phyloP scores from a whole-genome alignment of 2,329 filamentous ascomycete species.

The Ophiostoma pallidulum region DNA sequence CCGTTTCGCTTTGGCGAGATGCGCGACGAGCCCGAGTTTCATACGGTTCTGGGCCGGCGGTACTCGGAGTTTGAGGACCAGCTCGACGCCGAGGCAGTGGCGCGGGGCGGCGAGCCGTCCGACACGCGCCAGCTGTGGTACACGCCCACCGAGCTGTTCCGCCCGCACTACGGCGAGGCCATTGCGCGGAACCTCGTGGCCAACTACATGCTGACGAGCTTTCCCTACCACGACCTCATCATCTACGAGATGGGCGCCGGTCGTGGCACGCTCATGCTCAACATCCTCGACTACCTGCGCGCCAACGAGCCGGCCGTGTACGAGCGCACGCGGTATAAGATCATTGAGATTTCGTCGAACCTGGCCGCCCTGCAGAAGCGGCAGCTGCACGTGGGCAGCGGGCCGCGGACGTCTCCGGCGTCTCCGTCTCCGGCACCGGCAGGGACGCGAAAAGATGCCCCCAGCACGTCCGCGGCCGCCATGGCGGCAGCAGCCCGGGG shows the following conservation, averaged over 20 bases:
- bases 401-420: too few species aligned
- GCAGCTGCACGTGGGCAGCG: conserved; percentile 38
- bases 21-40: conserved; percentile 77
- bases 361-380: conserved; percentile 69
- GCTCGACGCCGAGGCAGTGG: conserved; percentile 58
- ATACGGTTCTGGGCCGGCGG: conserved; percentile 62
- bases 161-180: conserved; percentile 92
- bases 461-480: not conserved
- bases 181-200: conserved; percentile 92
- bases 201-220: conserved; percentile 90
- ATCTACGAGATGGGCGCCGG: conserved; percentile 99
- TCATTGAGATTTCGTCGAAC: conserved; percentile 86
- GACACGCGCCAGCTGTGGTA: conserved; percentile 91
- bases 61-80: conserved; percentile 87
- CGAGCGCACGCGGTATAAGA: conserved; percentile 81
- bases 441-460: not conserved
- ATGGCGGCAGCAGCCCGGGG: conserved; percentile 47
- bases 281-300: conserved; percentile 93
- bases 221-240: conserved; percentile 91
- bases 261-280: conserved; percentile 95
- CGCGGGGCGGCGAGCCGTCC: conserved; percentile 47
- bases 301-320: conserved; percentile 86
- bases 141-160: conserved; percentile 93
- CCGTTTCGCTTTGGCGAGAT: conserved; percentile 82
- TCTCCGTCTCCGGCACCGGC: too few species aligned